Evolutionary conservation across 225 moss, liverwort and hornwort species (phyloP), one percentile per base, ranked within the genome.

Genomic region (Climacium dendroides): DNA sequence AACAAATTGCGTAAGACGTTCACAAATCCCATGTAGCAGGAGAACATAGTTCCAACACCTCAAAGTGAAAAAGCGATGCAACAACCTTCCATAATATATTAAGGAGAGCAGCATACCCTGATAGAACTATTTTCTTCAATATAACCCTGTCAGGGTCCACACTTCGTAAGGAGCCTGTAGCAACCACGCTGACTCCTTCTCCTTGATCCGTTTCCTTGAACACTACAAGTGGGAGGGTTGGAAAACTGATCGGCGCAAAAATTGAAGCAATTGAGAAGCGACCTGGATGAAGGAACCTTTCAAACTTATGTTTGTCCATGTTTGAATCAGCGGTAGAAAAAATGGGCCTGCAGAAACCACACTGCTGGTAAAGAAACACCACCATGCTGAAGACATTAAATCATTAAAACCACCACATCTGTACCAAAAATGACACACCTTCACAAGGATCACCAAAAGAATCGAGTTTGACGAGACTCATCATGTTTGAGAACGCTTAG

Each of bases 231-330:
- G 99, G 97, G 54, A 95, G 90, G 52, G 95, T 90, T 57, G 96
- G 95, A 67, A 95, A 96, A 87, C 92, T 92, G 47, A 99, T 92
- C 63, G 96, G 97, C 69, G 96, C 96, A 92, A 94, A 99, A 57
- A 96, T 95, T 17, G 95, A 95, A 59, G 96, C 97, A 86, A 99
- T 82, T 53, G 94, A 91, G 84, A 99, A 99, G 86, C 97, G 96
- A 45, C 99, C 99, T 47, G 95, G 95, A 87, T 93, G 96, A 74
- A 99, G 96, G 90, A 96, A 97, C 89, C 97, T 93, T 88, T 99
- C 99, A 87, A 96, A 97, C 89, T 99, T 99, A 71, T 97, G 99
- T 90, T 99, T 99, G 83, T 97, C 95, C 95, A 96, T 91, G 75
- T 97, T 99, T 50, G 96, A 79, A 89, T 95, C 96, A 88, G 97